Conservation (phyloP, 352 stramenopile species). For the Hyaloperonospora brassicae region DNA sequence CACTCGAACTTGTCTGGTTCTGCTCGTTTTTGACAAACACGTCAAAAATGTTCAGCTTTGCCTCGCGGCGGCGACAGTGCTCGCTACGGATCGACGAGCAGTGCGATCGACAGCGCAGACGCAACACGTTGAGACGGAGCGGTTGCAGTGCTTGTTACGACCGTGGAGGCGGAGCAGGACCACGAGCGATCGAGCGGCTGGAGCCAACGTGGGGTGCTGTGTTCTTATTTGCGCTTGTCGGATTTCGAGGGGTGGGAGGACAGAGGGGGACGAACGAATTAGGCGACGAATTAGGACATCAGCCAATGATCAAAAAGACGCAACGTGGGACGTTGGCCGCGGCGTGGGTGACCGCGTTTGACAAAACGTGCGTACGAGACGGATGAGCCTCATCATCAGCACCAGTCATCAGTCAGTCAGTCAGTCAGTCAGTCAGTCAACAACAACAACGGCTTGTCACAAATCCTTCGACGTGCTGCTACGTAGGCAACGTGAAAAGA, state of each 20-base stretch:
- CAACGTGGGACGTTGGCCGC: not conserved
- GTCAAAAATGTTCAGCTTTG: slow-evolving; percentile 5
- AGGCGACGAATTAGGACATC: not conserved
- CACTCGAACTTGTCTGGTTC: not conserved
- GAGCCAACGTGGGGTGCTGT: not conserved
- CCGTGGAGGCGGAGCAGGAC: not conserved
- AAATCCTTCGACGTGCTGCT: not conserved
- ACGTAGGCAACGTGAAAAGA: too few species aligned
- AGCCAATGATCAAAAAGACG: not conserved
- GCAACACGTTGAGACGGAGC: slow-evolving; percentile 11
- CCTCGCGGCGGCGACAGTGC: slow-evolving; percentile 6
- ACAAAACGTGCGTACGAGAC: not conserved
- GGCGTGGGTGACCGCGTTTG: not conserved
- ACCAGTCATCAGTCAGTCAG: not conserved
- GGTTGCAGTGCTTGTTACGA: not conserved
- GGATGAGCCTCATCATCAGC: not conserved
- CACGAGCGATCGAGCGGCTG: slow-evolving; percentile 7
- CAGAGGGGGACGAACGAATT: not conserved
- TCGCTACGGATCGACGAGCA: not conserved
- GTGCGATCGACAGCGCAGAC: slow-evolving; percentile 5
- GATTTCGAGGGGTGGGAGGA: slow-evolving; percentile 2
- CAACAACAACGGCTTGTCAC: not conserved
- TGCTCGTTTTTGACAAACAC: slow-evolving; percentile 11
- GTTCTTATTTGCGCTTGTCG: slow-evolving; percentile 14
- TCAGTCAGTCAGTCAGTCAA: too few species aligned